These are phyloP conservation scores for Penicillium concentricum DNA, from an alignment of 2,329 filamentous ascomycete genomes.

Conservation along the genomic window DNA sequence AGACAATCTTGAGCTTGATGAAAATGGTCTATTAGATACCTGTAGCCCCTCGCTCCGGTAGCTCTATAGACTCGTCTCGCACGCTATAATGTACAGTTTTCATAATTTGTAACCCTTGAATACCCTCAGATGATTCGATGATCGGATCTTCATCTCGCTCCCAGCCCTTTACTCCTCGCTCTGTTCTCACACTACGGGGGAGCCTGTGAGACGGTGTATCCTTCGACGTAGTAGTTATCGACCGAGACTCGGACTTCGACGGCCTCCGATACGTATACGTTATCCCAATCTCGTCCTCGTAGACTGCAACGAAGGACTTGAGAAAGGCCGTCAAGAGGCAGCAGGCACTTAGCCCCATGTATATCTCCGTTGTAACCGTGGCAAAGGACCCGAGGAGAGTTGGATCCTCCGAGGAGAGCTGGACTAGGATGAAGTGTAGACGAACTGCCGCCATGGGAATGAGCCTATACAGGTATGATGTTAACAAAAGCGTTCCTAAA, in stretches of 20 bases:
- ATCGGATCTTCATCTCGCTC: neutral
- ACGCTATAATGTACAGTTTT: neutral
- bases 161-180: neutral
- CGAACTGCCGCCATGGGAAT: constrained; percentile 14
- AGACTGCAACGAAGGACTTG: constrained; percentile 15
- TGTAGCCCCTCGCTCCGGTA: neutral
- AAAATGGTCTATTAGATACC: neutral
- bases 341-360: constrained; percentile 12
- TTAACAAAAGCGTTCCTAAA: neutral
- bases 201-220: neutral
- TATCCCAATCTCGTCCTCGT: constrained; percentile 5
- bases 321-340: constrained; percentile 15
- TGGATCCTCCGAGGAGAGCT: constrained; percentile 11
- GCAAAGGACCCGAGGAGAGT: constrained; percentile 14
- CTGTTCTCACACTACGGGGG: neutral
- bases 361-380: constrained; percentile 14
- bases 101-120: neutral
- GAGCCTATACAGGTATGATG: constrained; percentile 3
- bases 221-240: neutral
- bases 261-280: constrained; percentile 5
- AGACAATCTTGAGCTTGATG: no score
- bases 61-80: neutral
- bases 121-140: neutral
- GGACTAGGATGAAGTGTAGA: constrained; percentile 7
- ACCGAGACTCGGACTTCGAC: neutral